Base-by-base conservation (phyloP, 1,284 basidiomycete genomes). In the Heterobasidion occidentale region DNA sequence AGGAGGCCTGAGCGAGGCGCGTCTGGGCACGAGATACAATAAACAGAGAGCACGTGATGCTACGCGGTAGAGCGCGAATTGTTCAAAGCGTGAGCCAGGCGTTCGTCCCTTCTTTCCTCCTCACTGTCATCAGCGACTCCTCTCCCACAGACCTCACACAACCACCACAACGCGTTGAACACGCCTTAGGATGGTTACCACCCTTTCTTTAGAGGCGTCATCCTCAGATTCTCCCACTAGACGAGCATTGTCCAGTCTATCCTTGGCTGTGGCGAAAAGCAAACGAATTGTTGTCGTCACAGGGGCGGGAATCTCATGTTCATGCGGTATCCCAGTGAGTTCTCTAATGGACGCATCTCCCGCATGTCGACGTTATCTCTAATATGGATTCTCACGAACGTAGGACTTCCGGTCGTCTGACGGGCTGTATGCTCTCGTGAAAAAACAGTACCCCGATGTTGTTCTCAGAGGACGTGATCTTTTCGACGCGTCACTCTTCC, bases 281-380 rank as follows among this genome's bases (percentile, higher is more conserved):
- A 92, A 87, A 73, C 86, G 83, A 71, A 88, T 94, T 58, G 79
- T 96, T 14, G 83, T 94, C 7, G 88, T 96, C 61, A 91, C 90
- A 46, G 94, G 94, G 17, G 94, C 94, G 7, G 94, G 94, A 47
- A 94, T 96, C 58, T 94, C 92, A 36, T 96, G 93, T 69, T 92
- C 90, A 27, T 91, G 87, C 67, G 94, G 94, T 50, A 94, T 97
- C 64, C 94, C 94, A 7, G 93, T 95, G 66, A 64, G 87, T 53
- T 20, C 46, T 20, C n/a, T n/a, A 4, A 27, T 27, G 27, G 27
- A n/a, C 6, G 38, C 38, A n/a, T 42, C 19, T 51, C 15, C 2
- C 33, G 36, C 33, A 15, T 53, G 54, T 34, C 17, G 14, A 33
- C n/a, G 11, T 51, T 36, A 36, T 47, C 19, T 46, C 5, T 7